Base-by-base conservation (phyloP, 1,284 basidiomycete species). In the Sanguinoderma infundibulare region DNA sequence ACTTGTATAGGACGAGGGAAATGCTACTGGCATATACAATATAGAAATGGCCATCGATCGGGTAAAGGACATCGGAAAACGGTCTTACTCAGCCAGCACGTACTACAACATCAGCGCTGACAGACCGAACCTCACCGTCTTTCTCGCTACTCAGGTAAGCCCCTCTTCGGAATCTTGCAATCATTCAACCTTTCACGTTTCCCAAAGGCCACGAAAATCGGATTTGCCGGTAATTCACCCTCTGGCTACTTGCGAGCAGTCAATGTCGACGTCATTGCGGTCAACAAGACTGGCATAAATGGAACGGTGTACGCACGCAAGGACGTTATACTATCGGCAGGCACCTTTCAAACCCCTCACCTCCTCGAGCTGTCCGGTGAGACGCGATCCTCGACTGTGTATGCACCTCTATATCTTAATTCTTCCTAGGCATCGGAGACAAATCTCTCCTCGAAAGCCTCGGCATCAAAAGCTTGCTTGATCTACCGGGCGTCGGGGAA, bases 211-310 rank as follows among this genome's bases (percentile, higher is more conserved):
- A 53, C 54, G 9, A 55, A 59, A 24, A 35, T 59, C 35, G 53
- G 39, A 5, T 56, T 59, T 24, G 20, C 26, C n/a, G 14, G 17
- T 26, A n/a, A n/a, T n/a, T n/a, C n/a, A n/a, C 3, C 20, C 10
- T n/a, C 49, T 6, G 10, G 30, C 32, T 55, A 26, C 35, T 98
- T 52, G 83, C 97, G 61, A 95, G 72, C 36, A 64, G 70, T n/a
- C 60, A 69, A 59, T 69, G 73, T 63, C 24, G 39, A 35, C 39
- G 69, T 56, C 34, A 53, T 30, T 64, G 68, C 50, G 35, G 57
- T 54, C 53, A 57, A 38, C 53, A 65, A 47, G 2, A 60, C 59
- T 8, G 59, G 59, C 5, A 49, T 58, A 28, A 55, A 28, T 1
- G 59, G 62, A 7, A 57, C 52, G 8, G 67, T 70, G 2, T n/a